Evolutionary conservation across 352 stramenopile genomes (phyloP), one percentile per base, ranked within the genome.

Genomic region (Phytophthora meadii): DNA sequence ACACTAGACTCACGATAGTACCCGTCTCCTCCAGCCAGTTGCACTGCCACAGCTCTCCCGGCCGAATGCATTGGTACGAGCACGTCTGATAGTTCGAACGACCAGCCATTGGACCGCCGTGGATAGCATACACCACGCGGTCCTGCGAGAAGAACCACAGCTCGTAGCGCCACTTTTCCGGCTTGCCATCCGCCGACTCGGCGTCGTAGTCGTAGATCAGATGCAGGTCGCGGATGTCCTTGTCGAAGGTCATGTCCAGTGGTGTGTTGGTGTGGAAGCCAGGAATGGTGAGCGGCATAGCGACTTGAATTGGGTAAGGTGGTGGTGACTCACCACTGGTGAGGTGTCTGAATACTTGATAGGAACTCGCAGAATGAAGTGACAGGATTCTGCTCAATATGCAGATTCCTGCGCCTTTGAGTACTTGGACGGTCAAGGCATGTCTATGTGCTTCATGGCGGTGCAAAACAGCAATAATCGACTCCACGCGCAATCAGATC

Each of bases 161-260:
- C 52, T 78, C 65, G 65, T 78, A 78, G 46, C 70, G 61, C 70
- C 70, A 74, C 65, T 74, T 78, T 45, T 78, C 47, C 27, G 70
- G 65, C 50, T 61, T 78, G 57, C 65, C 65, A 28, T 78, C 55
- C 10, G 50, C 51, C 25, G 22, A 65, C 36, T 69, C 55, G 39
- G 60, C 65, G 36, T 78, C 65, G 61, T 78, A 78, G 57, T 74
- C 65, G 57, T 78, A 74, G 51, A 78, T 49, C 37, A 76, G 45
- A 51, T 77, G 69, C 28, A 74, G 39, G 51, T 71, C 59, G 30
- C 64, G 58, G 61, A 74, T 77, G 41, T 77, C 65, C 40, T 72
- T 59, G 47, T 74, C 65, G 54, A 78, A 78, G 44, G 65, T 72
- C 39, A 57, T 45, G 41, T 72, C 62, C 12, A 76, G 63, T 28